Evolutionary conservation across 352 stramenopile species (phyloP), one percentile per base, ranked within the genome.

Genomic region (Halophytophthora polymorphica): DNA sequence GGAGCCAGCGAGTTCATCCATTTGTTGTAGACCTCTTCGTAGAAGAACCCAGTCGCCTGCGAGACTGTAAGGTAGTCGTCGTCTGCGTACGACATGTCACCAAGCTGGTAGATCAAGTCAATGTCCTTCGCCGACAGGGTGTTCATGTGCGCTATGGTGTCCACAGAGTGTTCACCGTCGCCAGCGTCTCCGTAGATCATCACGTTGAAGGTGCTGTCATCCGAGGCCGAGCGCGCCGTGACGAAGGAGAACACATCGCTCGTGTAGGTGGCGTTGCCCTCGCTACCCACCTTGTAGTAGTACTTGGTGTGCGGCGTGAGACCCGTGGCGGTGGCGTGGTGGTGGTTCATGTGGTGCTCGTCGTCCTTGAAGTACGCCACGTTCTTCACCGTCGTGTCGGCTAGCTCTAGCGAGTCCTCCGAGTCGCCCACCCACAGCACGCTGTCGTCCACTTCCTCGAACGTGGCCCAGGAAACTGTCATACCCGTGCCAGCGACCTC

Each of bases 1-100:
- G 75, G 64, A 28, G 66, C 57, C 31, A 93, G 47, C 45, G 65
- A 50, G 45, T 86, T 81, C 77, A 96, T 90, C 69, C 71, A 96
- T 50, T 77, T 69, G 64, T 96, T 92, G 66, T 84, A 96, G 5
- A 78, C 74, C 39, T 93, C 70, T 40, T 96, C 86, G 65, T 93
- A 96, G 50, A 88, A 88, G 69, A 96, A 96, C 0, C 75, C 68
- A 0, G 71, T 42, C 8, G 35, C 39, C 43, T 83, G 56, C 2
- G 46, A 56, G 18, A 31, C 25, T 21, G 22, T 61, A 33, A 56
- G 49, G 38, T 63, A 70, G 37, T 65, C 56, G 19, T 71, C 44
- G 37, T 72, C 66, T 0, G 64, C 61, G 36, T 74, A 90, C 56
- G 64, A 76, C 22, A 91, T 80, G 48, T 92, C 81, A 12, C 81